Conservation (phyloP, 371 early-diverging fungal genomes). For the Lichtheimia corymbifera region DNA sequence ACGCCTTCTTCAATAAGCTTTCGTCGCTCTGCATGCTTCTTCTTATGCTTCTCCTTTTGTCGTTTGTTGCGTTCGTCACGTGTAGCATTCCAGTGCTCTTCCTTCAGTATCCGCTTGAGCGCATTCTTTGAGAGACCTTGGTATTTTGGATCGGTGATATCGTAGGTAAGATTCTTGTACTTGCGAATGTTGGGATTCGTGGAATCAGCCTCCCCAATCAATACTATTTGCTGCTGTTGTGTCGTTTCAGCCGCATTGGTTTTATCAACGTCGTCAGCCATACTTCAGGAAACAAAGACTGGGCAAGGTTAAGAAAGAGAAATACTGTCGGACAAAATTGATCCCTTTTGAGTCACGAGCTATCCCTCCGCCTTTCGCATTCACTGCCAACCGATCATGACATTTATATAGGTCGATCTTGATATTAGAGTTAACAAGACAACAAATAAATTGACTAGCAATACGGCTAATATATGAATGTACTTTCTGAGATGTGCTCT, state of each 20-base stretch:
- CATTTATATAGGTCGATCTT: too few species aligned
- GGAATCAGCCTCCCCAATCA: not conserved
- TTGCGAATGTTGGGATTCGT: conserved; percentile 16
- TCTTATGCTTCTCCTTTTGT: conserved; percentile 37
- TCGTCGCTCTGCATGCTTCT: conserved; percentile 28
- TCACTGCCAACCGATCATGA: too few species aligned
- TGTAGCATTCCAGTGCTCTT: conserved; percentile 39
- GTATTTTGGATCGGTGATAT: conserved; percentile 47
- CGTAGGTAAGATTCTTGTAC: conserved; percentile 36
- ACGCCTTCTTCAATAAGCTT: conserved; percentile 36
- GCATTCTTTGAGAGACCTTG: conserved; percentile 42
- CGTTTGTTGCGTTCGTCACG: conserved; percentile 26
- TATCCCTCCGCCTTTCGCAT: too few species aligned
- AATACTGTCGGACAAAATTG: too few species aligned
- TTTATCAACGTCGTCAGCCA: too few species aligned
- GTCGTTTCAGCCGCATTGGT: not conserved
- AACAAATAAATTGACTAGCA: too few species aligned
- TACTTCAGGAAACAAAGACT: too few species aligned
- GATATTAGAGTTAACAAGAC: too few species aligned
- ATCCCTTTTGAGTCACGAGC: too few species aligned
- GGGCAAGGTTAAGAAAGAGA: too few species aligned
- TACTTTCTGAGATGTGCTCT: too few species aligned
- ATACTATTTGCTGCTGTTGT: not conserved
- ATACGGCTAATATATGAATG: too few species aligned
- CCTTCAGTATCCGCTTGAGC: conserved; percentile 39